Evolutionary conservation across 257 asterid species (phyloP).

Genomic region (Solanum peruvianum): DNA sequence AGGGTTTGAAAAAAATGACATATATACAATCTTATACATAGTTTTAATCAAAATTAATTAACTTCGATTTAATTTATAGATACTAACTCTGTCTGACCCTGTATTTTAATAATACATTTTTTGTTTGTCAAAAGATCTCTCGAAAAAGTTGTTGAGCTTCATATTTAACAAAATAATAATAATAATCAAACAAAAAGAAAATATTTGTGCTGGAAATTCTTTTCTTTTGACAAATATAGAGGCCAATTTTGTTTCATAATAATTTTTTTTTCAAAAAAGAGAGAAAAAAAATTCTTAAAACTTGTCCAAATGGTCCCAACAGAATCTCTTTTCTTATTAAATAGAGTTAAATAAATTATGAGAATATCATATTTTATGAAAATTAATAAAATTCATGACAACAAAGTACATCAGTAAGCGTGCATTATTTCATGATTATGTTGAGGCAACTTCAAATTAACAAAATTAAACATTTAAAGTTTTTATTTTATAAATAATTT

Average conservation of each 20-base stretch:
- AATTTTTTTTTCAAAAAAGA: not conserved
- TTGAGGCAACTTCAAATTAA: not conserved
- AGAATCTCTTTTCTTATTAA: not conserved
- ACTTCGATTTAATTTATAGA: not conserved
- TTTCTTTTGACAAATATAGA: not conserved
- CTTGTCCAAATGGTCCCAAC: not conserved
- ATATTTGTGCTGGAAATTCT: not conserved
- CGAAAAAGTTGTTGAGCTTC: not conserved
- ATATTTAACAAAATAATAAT: not conserved
- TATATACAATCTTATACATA: not conserved
- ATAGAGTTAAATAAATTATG: not conserved
- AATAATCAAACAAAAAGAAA: not conserved
- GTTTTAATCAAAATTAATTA: no score
- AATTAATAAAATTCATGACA: not conserved
- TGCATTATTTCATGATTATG: not conserved
- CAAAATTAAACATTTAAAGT: not conserved
- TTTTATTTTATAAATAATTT: not conserved
- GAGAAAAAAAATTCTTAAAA: not conserved
- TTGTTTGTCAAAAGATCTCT: not conserved
- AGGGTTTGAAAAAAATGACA: not conserved
- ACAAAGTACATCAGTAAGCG: not conserved
- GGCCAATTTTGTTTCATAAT: not conserved
- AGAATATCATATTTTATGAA: not conserved
- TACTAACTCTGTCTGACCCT: not conserved
- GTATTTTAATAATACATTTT: not conserved